A percentile compares a stretch with the other conserved stretches of the same genome.
Conservation (phyloP, 1,284 basidiomycete species). For the Ganoderma resinaceum region DNA sequence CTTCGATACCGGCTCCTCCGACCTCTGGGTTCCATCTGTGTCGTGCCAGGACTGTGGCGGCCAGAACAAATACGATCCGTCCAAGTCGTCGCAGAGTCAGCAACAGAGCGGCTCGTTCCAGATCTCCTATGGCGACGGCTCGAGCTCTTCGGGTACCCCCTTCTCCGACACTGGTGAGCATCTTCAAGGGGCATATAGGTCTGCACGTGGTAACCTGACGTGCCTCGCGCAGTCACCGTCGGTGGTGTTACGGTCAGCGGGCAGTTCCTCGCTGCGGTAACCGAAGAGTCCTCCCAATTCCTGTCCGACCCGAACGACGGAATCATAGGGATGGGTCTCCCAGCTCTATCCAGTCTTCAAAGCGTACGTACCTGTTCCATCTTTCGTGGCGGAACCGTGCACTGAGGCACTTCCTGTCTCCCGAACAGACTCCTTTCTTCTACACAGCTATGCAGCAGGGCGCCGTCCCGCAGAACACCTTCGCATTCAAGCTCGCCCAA, state of each 20-base stretch:
- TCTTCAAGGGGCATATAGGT: neutral
- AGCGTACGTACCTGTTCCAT: conserved; percentile 31
- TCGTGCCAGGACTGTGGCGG: conserved; percentile 31
- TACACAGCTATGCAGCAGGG: conserved; percentile 51
- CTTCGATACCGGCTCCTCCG: conserved; percentile 40
- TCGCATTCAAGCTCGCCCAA: conserved; percentile 60
- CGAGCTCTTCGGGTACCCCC: conserved; percentile 54
- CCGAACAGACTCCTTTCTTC: conserved; percentile 48
- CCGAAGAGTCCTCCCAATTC: conserved; percentile 26
- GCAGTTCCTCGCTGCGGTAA: conserved; percentile 32
- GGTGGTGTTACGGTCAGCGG: conserved; percentile 33
- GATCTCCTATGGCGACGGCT: conserved; percentile 62
- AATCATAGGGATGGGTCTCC: conserved; percentile 36
- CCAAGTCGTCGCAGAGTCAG: conserved; percentile 45
- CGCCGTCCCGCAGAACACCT: conserved; percentile 48
- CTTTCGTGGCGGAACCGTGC: conserved; percentile 48
- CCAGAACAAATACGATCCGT: conserved; percentile 40
- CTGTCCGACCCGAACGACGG: conserved; percentile 30
- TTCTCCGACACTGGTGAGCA: conserved; percentile 55
- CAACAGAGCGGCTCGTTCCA: conserved; percentile 45
- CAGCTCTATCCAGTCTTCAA: conserved; percentile 27
- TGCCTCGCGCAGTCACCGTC: conserved; percentile 14
- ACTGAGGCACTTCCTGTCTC: neutral
- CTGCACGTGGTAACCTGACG: neutral
- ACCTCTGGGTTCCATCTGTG: conserved; percentile 37